These are phyloP conservation scores for Ambrosiella cleistominuta DNA, from an alignment of 2,329 filamentous ascomycete species.

Conservation along the genomic window DNA sequence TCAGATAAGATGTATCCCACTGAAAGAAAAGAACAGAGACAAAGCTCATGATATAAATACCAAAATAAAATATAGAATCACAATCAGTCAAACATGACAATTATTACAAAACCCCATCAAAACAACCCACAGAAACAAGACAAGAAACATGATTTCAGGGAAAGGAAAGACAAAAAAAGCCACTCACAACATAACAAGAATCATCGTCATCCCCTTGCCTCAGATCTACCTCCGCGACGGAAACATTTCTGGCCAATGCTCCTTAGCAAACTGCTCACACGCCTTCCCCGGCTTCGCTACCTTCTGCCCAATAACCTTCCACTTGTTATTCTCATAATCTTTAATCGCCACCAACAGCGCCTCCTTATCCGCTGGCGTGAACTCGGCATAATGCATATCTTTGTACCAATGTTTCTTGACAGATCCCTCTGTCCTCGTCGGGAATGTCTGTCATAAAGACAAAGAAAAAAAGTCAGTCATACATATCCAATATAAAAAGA, in stretches of 20 bases:
- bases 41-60: background rate
- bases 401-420: conserved; percentile 99
- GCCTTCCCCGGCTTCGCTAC: conserved; percentile 93
- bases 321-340: conserved; percentile 96
- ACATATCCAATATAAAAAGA: background rate
- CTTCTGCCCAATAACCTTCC: conserved; percentile 93
- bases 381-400: conserved; percentile 99
- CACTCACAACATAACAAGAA: background rate
- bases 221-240: background rate
- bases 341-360: conserved; percentile 86
- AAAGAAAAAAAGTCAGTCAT: background rate
- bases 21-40: background rate
- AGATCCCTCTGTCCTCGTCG: conserved; percentile 81
- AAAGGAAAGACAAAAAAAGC: background rate
- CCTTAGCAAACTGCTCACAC: conserved; percentile 74
- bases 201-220: too few species aligned
- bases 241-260: conserved; percentile 52
- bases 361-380: conserved; percentile 83
- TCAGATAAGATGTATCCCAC: background rate
- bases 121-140: background rate
- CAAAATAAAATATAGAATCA: conserved; percentile 1
- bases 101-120: conserved; percentile 1
- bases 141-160: background rate
- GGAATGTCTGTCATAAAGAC: conserved; percentile 51
- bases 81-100: background rate